Evolutionary conservation across 2,329 filamentous ascomycete genomes (phyloP).

Genomic region (Cylindrodendrum hubeiense): DNA sequence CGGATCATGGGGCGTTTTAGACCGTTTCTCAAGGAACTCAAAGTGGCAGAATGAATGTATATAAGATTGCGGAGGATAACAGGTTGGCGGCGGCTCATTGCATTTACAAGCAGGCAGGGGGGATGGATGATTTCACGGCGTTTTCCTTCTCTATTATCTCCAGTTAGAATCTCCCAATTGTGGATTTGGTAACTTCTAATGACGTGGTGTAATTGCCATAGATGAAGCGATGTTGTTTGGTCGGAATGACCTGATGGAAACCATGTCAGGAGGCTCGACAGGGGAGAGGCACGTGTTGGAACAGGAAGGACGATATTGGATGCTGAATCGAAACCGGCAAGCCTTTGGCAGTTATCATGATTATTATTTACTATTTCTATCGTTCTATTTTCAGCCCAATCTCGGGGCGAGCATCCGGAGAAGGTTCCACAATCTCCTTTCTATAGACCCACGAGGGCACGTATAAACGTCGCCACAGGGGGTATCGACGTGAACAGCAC

Average conservation of each 20-base stretch:
- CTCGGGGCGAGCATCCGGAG: not conserved
- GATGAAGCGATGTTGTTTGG: conserved; percentile 5
- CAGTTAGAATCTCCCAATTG: not conserved
- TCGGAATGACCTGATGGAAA: conserved; percentile 1
- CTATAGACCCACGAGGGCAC: conserved; percentile 60
- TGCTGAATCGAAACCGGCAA: conserved; percentile 9
- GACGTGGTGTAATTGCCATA: not conserved
- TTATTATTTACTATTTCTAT: conserved; percentile 17
- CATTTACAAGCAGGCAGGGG: conserved; percentile 3
- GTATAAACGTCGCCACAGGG: conserved; percentile 61
- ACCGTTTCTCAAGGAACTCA: not conserved
- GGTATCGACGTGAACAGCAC: conserved; percentile 70
- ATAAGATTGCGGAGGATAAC: not conserved
- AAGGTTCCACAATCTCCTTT: not conserved
- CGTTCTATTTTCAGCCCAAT: not conserved
- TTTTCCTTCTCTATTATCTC: conserved; percentile 1
- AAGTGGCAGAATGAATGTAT: not conserved
- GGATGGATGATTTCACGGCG: not conserved
- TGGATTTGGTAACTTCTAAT: not conserved
- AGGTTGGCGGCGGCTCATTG: not conserved
- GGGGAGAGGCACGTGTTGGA: conserved; percentile 1
- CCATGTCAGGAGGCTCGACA: conserved; percentile 6
- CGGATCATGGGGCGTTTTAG: conserved; percentile 2
- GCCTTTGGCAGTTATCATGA: conserved; percentile 2
- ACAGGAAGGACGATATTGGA: conserved; percentile 3